These are phyloP conservation scores for Simplicillium sp. DNA, from an alignment of 2,329 filamentous ascomycete genomes.

Conservation along the genomic window DNA sequence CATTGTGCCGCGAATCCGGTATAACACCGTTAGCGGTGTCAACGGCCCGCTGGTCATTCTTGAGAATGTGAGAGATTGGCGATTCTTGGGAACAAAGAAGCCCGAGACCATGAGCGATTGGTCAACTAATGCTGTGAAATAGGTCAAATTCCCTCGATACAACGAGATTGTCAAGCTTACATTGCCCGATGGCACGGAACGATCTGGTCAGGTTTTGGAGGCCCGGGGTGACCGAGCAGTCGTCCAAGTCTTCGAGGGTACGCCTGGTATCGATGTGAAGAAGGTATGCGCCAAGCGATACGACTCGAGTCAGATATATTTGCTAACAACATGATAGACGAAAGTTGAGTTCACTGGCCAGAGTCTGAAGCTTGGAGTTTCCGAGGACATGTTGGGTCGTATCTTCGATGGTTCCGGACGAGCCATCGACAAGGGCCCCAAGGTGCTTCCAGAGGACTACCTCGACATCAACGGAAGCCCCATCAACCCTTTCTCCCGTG, in stretches of 20 bases:
- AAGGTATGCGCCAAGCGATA: slow-evolving; percentile 53
- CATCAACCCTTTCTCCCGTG: slow-evolving; percentile 96
- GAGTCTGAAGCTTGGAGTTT: slow-evolving; percentile 96
- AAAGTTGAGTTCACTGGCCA: slow-evolving; percentile 96
- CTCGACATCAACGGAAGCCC: slow-evolving; percentile 98
- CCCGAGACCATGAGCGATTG: too few species aligned
- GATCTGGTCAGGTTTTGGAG: slow-evolving; percentile 93
- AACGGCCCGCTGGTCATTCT: slow-evolving; percentile 97
- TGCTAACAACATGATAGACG: slow-evolving; percentile 48
- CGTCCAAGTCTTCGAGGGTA: slow-evolving; percentile 98
- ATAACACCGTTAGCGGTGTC: slow-evolving; percentile 97
- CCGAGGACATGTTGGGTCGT: slow-evolving; percentile 98
- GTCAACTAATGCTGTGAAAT: slow-evolving; percentile 6
- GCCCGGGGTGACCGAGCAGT: slow-evolving; percentile 92
- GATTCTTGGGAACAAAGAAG: not conserved
- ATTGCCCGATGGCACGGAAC: slow-evolving; percentile 86
- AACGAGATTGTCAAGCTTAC: slow-evolving; percentile 98
- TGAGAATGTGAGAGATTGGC: slow-evolving; percentile 60
- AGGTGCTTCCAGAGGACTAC: slow-evolving; percentile 95
- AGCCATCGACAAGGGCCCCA: slow-evolving; percentile 97
- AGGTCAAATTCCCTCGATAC: slow-evolving; percentile 96
- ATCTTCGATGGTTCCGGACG: slow-evolving; percentile 97
- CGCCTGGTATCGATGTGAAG: slow-evolving; percentile 95
- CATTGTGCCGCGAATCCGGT: slow-evolving; percentile 59
- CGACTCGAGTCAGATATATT: not conserved